Conservation (phyloP, 495 filamentous ascomycete genomes). For the Platismatia glauca region DNA sequence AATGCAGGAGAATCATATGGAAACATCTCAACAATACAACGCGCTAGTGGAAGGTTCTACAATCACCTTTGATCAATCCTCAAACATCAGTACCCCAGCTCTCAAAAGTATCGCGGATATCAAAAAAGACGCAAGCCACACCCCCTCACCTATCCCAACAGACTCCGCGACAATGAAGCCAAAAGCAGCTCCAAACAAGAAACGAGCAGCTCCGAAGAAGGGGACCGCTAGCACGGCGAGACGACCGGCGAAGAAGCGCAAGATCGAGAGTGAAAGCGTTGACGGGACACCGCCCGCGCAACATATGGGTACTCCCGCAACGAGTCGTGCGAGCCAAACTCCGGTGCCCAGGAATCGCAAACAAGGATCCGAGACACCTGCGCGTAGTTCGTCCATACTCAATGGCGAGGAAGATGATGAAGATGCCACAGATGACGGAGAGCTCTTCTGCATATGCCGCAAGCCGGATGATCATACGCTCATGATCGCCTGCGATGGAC, state of each 20-base stretch:
- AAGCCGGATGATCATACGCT: constrained; percentile 63
- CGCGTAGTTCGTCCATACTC: constrained; percentile 28
- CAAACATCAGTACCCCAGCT: constrained; percentile 21
- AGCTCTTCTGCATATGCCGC: constrained; percentile 61
- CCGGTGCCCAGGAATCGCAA: constrained; percentile 37
- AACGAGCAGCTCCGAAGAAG: constrained; percentile 42
- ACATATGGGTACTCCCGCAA: constrained; percentile 39
- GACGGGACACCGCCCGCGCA: constrained; percentile 26
- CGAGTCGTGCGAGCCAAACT: constrained; percentile 42
- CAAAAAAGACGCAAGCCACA: constrained; percentile 32
- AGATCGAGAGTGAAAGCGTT: constrained; percentile 37
- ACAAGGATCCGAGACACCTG: constrained; percentile 28
- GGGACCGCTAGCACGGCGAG: constrained; percentile 41
- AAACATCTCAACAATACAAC: constrained; percentile 1
- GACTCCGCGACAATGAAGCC: constrained; percentile 21
- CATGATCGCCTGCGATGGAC: constrained; percentile 69
- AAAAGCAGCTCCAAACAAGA: constrained; percentile 32
- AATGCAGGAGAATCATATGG: constrained; percentile 10
- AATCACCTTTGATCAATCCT: background rate
- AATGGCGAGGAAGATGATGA: constrained; percentile 36
- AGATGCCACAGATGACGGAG: constrained; percentile 35
- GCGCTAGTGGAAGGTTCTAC: constrained; percentile 4
- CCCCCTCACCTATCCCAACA: constrained; percentile 20
- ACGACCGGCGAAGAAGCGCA: constrained; percentile 49
- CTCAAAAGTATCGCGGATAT: constrained; percentile 36